Evolutionary conservation across 1,284 basidiomycete species (phyloP).

Genomic region (Cryptococcus neoformans): DNA sequence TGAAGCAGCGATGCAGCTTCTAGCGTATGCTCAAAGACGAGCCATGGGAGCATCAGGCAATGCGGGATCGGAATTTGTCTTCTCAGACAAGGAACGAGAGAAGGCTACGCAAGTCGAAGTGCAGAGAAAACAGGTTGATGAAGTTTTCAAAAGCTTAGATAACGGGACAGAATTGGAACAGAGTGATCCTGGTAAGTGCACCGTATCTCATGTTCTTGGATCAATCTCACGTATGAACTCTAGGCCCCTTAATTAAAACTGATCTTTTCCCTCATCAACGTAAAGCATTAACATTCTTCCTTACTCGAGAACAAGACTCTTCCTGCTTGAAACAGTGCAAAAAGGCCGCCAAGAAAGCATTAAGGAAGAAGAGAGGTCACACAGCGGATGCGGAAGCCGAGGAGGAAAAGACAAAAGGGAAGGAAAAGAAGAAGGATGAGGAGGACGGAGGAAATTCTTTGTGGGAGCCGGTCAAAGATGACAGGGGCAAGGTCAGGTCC

Average conservation of each 20-base stretch:
- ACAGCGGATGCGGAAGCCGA: constrained; percentile 5
- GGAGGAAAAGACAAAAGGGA: constrained; percentile 12
- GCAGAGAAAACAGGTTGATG: constrained; percentile 88
- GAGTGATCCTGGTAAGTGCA: constrained; percentile 66
- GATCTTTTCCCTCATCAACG: constrained; percentile 95
- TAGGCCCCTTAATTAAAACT: constrained; percentile 73
- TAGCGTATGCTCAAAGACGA: constrained; percentile 19
- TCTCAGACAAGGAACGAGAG: constrained; percentile 44
- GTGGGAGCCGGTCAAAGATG: constrained; percentile 38
- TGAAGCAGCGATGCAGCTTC: constrained; percentile 21
- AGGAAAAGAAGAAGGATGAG: constrained; percentile 17
- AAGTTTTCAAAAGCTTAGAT: constrained; percentile 83
- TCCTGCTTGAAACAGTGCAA: constrained; percentile 38
- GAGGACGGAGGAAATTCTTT: constrained; percentile 36
- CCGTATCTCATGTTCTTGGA: constrained; percentile 1
- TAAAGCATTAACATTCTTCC: constrained; percentile 91
- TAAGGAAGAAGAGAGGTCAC: constrained; percentile 23
- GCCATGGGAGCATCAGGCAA: background rate
- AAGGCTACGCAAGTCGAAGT: constrained; percentile 81
- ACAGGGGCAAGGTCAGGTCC: constrained; percentile 58
- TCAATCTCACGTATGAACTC: constrained; percentile 49
- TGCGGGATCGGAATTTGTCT: constrained; percentile 5
- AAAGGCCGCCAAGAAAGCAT: constrained; percentile 29
- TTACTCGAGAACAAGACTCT: constrained; percentile 72
- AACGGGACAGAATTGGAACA: constrained; percentile 82